A percentile compares a stretch with the other conserved stretches of the same genome.
phyloP scores from a whole-genome alignment of 164 flowering plant genomes.

The Amborella trichopoda region DNA sequence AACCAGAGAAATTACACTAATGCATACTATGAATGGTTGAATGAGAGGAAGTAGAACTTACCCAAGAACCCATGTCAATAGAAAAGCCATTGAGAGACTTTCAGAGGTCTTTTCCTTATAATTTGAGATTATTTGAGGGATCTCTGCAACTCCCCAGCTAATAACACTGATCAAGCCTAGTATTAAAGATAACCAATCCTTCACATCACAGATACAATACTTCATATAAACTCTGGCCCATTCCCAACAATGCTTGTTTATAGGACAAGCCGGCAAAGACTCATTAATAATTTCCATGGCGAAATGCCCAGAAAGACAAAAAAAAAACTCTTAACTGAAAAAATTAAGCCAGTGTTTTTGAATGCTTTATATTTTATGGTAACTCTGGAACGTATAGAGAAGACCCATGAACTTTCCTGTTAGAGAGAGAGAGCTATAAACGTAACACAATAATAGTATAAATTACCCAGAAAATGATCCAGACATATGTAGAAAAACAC shows the following conservation, averaged over 20 bases:
- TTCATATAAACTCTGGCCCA: slow-evolving; percentile 25
- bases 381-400: too few species aligned
- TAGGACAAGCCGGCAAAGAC: slow-evolving; percentile 17
- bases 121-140: slow-evolving; percentile 67
- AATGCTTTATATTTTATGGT: background rate
- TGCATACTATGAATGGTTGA: background rate
- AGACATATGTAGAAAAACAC: too few species aligned
- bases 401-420: too few species aligned
- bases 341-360: background rate
- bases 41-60: slow-evolving; percentile 9
- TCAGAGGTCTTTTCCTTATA: slow-evolving; percentile 43
- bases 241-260: slow-evolving; percentile 18
- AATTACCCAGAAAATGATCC: too few species aligned
- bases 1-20: background rate
- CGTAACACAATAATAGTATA: too few species aligned
- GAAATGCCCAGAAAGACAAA: too few species aligned
- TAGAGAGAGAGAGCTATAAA: too few species aligned
- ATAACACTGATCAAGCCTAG: slow-evolving; percentile 53
- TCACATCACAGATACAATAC: slow-evolving; percentile 41
- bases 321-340: background rate
- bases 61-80: slow-evolving; percentile 69
- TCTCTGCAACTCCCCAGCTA: slow-evolving; percentile 69
- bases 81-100: slow-evolving; percentile 55
- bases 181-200: slow-evolving; percentile 33
- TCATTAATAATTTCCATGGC: slow-evolving; percentile 13